Conservation (phyloP, 129 eudicot species). For the Deinandra increscens region DNA sequence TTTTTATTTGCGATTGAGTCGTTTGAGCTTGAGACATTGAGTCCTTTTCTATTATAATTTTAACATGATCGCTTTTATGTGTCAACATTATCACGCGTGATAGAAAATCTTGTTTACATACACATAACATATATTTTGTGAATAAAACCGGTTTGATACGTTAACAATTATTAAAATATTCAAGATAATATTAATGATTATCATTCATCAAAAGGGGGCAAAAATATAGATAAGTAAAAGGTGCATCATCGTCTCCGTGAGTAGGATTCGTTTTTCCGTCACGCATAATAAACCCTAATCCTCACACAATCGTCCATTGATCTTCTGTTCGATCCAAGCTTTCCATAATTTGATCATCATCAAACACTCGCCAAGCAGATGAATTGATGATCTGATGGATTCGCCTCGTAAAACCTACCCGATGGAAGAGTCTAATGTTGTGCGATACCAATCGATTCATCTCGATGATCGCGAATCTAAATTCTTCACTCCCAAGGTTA, state of each 20-base stretch:
- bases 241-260: constrained; percentile 16
- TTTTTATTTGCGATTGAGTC: too few species aligned
- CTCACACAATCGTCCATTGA: not conserved
- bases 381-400: constrained; percentile 15
- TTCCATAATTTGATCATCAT: constrained; percentile 15
- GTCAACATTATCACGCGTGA: too few species aligned
- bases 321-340: not conserved
- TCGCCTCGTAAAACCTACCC: constrained; percentile 4
- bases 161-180: too few species aligned
- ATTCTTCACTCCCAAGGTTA: constrained; percentile 39
- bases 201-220: not conserved
- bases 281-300: constrained; percentile 36
- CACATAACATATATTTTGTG: too few species aligned
- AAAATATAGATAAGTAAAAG: not conserved
- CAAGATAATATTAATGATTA: too few species aligned
- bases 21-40: too few species aligned
- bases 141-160: too few species aligned
- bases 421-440: constrained; percentile 25
- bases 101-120: too few species aligned
- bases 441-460: constrained; percentile 46
- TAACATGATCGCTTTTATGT: too few species aligned
- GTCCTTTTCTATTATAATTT: too few species aligned
- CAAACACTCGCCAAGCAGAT: not conserved
- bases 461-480: constrained; percentile 47
- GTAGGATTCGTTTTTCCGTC: constrained; percentile 20